Conservation (phyloP, 768 basidiomycete species). For the Ramaria sp. region DNA sequence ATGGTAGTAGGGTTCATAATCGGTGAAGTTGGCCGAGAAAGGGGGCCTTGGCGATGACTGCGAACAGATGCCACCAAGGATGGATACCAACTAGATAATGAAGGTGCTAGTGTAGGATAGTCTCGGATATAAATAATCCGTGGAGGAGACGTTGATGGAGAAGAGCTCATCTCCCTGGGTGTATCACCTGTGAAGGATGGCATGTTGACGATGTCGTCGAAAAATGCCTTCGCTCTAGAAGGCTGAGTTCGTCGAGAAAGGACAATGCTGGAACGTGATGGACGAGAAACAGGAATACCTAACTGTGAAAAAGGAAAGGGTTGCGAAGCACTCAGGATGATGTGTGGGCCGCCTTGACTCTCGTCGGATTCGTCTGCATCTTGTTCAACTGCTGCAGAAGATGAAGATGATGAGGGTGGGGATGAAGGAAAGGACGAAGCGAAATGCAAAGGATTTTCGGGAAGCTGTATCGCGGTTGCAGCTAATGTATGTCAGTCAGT, state of each 20-base stretch:
- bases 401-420: slow-evolving; percentile 16
- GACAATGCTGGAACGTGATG: slow-evolving; percentile 16
- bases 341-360: slow-evolving; percentile 13
- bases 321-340: slow-evolving; percentile 8
- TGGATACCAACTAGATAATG: slow-evolving; percentile 72
- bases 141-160: slow-evolving; percentile 27
- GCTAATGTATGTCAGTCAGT: slow-evolving; percentile 29
- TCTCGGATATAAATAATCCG: slow-evolving; percentile 81
- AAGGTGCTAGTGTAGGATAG: slow-evolving; percentile 61
- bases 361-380: slow-evolving; percentile 32
- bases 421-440: slow-evolving; percentile 22
- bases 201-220: slow-evolving; percentile 68
- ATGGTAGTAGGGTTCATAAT: slow-evolving; percentile 66
- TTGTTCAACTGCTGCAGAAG: slow-evolving; percentile 21
- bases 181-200: slow-evolving; percentile 18
- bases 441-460: slow-evolving; percentile 71
- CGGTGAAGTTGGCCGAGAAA: slow-evolving; percentile 48
- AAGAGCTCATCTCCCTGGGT: slow-evolving; percentile 9
- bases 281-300: slow-evolving; percentile 24
- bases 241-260: slow-evolving; percentile 27
- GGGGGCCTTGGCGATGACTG: slow-evolving; percentile 55
- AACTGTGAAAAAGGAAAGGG: slow-evolving; percentile 15
- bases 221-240: slow-evolving; percentile 58
- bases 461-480: slow-evolving; percentile 54
- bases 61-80: slow-evolving; percentile 71